Evolutionary conservation across 768 basidiomycete species (phyloP).

Genomic region (Pleurotus platypus): DNA sequence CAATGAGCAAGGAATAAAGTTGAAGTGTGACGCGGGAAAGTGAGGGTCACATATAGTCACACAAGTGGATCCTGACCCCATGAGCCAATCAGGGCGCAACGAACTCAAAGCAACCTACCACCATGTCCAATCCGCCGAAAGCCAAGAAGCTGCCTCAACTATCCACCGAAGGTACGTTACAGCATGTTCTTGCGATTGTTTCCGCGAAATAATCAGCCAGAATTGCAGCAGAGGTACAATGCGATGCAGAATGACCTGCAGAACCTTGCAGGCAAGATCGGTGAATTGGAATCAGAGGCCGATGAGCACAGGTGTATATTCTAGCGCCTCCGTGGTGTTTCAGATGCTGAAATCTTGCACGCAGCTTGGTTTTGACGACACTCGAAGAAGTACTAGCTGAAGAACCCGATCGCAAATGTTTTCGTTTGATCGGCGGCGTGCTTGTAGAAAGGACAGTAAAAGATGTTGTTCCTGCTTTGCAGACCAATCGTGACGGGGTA

Average conservation of each 20-base stretch:
- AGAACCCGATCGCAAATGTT: conserved; percentile 92
- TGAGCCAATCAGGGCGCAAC: conserved; percentile 43
- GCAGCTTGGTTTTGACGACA: conserved; percentile 84
- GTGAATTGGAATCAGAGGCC: conserved; percentile 92
- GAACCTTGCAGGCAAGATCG: conserved; percentile 89
- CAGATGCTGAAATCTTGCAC: conserved; percentile 7
- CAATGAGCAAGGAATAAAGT: conserved; percentile 25
- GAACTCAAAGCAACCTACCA: conserved; percentile 27
- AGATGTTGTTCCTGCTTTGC: conserved; percentile 87
- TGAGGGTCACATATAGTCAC: conserved; percentile 31
- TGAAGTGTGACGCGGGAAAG: conserved; percentile 26
- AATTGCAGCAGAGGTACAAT: conserved; percentile 80
- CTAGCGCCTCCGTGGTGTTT: not conserved
- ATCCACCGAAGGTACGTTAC: conserved; percentile 67
- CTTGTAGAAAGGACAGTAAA: conserved; percentile 94
- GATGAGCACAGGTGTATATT: conserved; percentile 86
- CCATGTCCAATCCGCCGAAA: conserved; percentile 49
- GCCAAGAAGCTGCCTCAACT: conserved; percentile 58
- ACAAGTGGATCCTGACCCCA: conserved; percentile 16
- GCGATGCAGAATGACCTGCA: conserved; percentile 87
- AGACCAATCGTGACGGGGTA: conserved; percentile 88
- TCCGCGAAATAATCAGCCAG: conserved; percentile 45
- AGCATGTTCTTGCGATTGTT: no score
- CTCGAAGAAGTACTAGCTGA: conserved; percentile 77
- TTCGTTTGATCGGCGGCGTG: conserved; percentile 92